A percentile compares a stretch with the other conserved stretches of the same genome.
Evolutionary conservation across 441 rosid species (phyloP).

Genomic region (Adansonia madagascariensis): DNA sequence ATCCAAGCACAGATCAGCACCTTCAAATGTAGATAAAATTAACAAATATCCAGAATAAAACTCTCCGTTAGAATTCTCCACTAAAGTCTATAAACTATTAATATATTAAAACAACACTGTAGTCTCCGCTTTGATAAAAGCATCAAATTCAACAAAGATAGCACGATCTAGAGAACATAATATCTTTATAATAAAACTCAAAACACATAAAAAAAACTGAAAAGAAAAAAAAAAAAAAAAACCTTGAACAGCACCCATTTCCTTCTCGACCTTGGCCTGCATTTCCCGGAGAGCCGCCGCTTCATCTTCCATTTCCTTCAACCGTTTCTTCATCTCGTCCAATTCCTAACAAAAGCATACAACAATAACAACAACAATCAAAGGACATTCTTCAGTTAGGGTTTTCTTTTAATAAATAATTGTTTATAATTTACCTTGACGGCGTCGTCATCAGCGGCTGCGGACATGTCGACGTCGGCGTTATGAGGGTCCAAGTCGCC

Average conservation of each 20-base stretch:
- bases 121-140: not conserved
- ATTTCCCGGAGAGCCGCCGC: conserved; percentile 96
- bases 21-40: conserved; percentile 2
- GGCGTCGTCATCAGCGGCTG: conserved; percentile 70
- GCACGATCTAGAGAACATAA: not conserved
- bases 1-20: not conserved
- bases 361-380: not conserved
- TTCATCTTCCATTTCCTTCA: conserved; percentile 96
- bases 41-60: conserved; percentile 1
- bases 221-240: not conserved
- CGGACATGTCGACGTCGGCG: conserved; percentile 70
- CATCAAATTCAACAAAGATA: not conserved
- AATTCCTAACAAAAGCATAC: conserved; percentile 64
- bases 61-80: not conserved
- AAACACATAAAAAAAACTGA: not conserved
- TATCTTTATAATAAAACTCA: not conserved
- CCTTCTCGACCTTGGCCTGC: conserved; percentile 97
- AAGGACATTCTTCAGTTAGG: not conserved
- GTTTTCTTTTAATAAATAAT: not conserved
- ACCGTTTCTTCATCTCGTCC: conserved; percentile 89
- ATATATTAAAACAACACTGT: not conserved
- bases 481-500: conserved; percentile 68
- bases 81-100: not conserved
- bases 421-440: conserved; percentile 50
- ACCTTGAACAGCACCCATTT: conserved; percentile 94